Evolutionary conservation across 2,329 filamentous ascomycete species (phyloP).

Genomic region (Ophiostoma novo-ulmi): DNA sequence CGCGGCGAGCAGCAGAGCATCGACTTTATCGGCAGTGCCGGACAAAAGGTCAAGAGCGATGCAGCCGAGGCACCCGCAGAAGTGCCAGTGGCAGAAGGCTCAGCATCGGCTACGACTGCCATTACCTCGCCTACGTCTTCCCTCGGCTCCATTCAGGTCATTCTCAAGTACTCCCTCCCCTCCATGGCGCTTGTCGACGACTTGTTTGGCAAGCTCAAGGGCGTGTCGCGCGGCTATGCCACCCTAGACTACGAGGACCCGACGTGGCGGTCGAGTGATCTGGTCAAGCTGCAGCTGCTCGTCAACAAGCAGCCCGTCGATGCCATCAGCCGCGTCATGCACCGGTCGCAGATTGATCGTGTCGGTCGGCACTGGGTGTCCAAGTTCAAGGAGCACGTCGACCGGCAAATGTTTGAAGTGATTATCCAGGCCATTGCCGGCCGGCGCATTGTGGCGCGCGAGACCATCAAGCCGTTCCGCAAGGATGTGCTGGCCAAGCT

Average conservation of each 20-base stretch:
- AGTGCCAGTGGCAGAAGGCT: constrained; percentile 31
- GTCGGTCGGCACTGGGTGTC: constrained; percentile 83
- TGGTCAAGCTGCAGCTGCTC: constrained; percentile 85
- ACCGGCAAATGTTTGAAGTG: constrained; percentile 90
- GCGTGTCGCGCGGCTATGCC: constrained; percentile 79
- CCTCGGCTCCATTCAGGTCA: constrained; percentile 86
- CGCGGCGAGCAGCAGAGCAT: constrained; percentile 82
- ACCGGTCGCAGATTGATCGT: constrained; percentile 72
- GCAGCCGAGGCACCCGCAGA: background rate
- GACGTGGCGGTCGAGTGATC: constrained; percentile 71
- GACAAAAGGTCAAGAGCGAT: background rate
- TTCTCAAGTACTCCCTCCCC: constrained; percentile 86
- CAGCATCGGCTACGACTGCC: background rate
- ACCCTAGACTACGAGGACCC: constrained; percentile 96
- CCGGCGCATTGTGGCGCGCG: constrained; percentile 75
- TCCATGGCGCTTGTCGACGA: constrained; percentile 90
- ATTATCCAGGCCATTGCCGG: constrained; percentile 83
- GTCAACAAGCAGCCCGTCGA: constrained; percentile 94
- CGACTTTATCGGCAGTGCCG: constrained; percentile 63
- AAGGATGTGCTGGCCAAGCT: constrained; percentile 93
- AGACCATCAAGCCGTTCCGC: constrained; percentile 92
- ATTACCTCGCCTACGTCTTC: constrained; percentile 36
- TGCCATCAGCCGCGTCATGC: constrained; percentile 86
- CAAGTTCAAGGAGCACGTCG: constrained; percentile 96
- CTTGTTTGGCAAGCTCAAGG: constrained; percentile 94